Evolutionary conservation across 208 protist genomes (phyloP).

Genomic region (Entamoeba dispar): DNA sequence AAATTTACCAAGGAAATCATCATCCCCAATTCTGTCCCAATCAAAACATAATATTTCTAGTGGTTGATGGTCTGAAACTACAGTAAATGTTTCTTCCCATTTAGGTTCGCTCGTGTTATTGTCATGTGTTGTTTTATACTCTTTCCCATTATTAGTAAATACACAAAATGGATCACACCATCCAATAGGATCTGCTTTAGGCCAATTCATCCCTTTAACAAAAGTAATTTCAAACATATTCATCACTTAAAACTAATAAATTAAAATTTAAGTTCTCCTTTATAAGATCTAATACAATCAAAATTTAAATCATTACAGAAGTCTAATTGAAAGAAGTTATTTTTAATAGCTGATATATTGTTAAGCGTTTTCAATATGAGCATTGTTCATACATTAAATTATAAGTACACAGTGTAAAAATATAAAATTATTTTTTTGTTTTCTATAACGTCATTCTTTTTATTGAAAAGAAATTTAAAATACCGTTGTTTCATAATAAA

Average conservation of each 20-base stretch:
- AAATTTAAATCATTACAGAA: too few relatives aligned
- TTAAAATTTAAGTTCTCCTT: too few relatives aligned
- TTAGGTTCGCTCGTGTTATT: neutral
- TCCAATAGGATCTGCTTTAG: neutral
- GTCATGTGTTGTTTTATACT: neutral
- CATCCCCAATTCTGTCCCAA: neutral
- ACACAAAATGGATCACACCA: neutral
- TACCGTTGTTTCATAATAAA: too few relatives aligned
- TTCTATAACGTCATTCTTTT: too few relatives aligned
- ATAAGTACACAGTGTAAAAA: too few relatives aligned
- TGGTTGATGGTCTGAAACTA: neutral
- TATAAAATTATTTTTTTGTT: too few relatives aligned
- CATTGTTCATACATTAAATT: too few relatives aligned
- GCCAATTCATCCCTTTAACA: neutral
- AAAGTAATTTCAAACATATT: neutral
- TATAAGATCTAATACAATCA: too few relatives aligned
- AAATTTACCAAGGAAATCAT: neutral
- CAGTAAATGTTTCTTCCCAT: neutral
- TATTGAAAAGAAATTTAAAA: too few relatives aligned
- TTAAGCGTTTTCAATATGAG: too few relatives aligned
- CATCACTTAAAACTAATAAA: neutral
- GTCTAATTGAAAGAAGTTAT: too few relatives aligned
- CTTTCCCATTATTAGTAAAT: neutral
- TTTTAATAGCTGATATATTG: too few relatives aligned
- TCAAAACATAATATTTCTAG: neutral